phyloP scores from a whole-genome alignment of 768 basidiomycete genomes.

The Jaapia argillacea region DNA sequence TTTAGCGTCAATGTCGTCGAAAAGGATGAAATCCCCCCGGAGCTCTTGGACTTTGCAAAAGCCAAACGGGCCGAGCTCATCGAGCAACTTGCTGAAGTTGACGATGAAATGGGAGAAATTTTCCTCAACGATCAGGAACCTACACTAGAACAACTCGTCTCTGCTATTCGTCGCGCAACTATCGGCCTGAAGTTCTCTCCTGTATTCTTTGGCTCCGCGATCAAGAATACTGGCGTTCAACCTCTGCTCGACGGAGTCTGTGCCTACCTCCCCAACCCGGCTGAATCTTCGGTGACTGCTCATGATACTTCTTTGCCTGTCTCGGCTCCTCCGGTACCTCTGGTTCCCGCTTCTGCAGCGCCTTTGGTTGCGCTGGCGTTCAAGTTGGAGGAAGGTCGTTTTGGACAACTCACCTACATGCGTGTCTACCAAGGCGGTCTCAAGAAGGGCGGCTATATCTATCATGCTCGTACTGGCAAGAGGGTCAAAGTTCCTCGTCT shows the following conservation, averaged over 20 bases:
- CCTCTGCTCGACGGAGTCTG: conserved; percentile 92
- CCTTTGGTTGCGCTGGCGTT: conserved; percentile 93
- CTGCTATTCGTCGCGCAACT: conserved; percentile 85
- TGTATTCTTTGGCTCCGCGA: conserved; percentile 93
- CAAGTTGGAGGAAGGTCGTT: conserved; percentile 96
- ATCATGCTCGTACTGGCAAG: conserved; percentile 91
- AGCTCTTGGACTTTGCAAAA: conserved; percentile 62
- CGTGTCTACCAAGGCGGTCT: conserved; percentile 93
- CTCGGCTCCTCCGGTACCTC: conserved; percentile 57
- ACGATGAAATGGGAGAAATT: conserved; percentile 89
- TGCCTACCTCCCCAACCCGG: conserved; percentile 86
- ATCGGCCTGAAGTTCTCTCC: conserved; percentile 86
- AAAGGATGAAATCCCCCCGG: conserved; percentile 79
- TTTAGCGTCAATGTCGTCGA: conserved; percentile 66
- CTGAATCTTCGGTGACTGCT: conserved; percentile 69
- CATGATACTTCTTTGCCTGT: conserved; percentile 69
- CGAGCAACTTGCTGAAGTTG: conserved; percentile 92
- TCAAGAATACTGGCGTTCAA: conserved; percentile 96
- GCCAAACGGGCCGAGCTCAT: conserved; percentile 86
- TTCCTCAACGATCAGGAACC: conserved; percentile 80
- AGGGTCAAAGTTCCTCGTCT: conserved; percentile 93
- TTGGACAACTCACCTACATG: conserved; percentile 97
- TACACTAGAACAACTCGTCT: conserved; percentile 59
- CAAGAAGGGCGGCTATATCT: conserved; percentile 78
- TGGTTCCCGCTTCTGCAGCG: conserved; percentile 75